Percentiles rank a stretch among this genome's conserved stretches.
These are phyloP conservation scores for Boletus reticuloceps DNA, from an alignment of 768 basidiomycete genomes.

Conservation along the genomic window DNA sequence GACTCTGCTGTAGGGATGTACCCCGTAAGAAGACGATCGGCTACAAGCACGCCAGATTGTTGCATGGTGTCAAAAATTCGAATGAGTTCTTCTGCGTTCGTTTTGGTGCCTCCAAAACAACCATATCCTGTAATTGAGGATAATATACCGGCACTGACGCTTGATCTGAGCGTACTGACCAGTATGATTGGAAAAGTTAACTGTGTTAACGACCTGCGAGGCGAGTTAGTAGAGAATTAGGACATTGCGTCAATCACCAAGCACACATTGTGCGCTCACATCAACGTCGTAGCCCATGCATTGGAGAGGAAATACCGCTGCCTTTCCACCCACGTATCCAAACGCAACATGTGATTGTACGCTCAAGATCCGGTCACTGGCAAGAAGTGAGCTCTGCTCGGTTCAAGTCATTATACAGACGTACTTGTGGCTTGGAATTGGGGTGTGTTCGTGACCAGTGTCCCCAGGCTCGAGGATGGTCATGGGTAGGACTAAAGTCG, in stretches of 20 bases:
- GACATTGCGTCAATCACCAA: not conserved
- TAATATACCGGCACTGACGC: not conserved
- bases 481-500: not conserved
- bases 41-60: conserved; percentile 68
- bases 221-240: conserved; percentile 3
- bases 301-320: conserved; percentile 74
- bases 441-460: too few species aligned
- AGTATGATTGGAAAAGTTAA: conserved; percentile 93
- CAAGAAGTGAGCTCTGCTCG: conserved; percentile 6
- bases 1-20: conserved; percentile 87
- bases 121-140: conserved; percentile 64
- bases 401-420: not conserved
- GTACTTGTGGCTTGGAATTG: conserved; percentile 6
- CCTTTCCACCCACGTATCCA: conserved; percentile 90
- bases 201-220: conserved; percentile 77
- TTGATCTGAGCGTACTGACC: conserved; percentile 43
- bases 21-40: conserved; percentile 79
- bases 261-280: conserved; percentile 43
- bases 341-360: conserved; percentile 93
- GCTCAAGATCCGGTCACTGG: conserved; percentile 66
- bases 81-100: conserved; percentile 73
- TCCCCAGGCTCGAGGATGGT: not conserved
- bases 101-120: conserved; percentile 73
- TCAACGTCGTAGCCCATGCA: conserved; percentile 95
- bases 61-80: conserved; percentile 74